Conservation (phyloP, 371 early-diverging fungal species). For the Mucor indicus region DNA sequence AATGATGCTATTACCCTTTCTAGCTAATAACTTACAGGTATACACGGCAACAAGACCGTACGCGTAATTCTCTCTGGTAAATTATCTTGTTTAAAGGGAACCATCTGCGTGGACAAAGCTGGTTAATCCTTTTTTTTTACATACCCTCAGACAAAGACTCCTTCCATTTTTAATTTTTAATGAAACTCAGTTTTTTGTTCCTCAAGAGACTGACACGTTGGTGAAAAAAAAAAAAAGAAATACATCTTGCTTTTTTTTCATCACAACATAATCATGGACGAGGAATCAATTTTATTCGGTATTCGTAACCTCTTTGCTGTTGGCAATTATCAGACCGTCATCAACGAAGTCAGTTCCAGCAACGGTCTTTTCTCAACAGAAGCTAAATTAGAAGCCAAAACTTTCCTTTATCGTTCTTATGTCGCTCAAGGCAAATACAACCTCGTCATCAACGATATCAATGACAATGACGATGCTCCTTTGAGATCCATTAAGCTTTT, state of each 20-base stretch:
- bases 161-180: no score
- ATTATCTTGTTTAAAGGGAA: no score
- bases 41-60: no score
- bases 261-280: constrained; percentile 31
- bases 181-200: no score
- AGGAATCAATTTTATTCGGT: constrained; percentile 62
- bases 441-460: constrained; percentile 57
- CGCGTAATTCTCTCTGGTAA: no score
- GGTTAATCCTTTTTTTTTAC: no score
- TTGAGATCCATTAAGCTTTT: constrained; percentile 56
- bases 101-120: no score
- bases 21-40: no score
- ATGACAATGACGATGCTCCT: constrained; percentile 35
- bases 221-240: not conserved
- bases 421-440: constrained; percentile 65
- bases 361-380: constrained; percentile 41
- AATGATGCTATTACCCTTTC: no score
- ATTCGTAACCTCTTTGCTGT: constrained; percentile 69
- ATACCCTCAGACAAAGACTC: no score
- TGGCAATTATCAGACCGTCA: constrained; percentile 65
- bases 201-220: not conserved
- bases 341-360: constrained; percentile 63
- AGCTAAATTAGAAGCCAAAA: constrained; percentile 52
- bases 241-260: not conserved
- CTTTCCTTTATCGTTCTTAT: constrained; percentile 64